These are phyloP conservation scores for Nasturtium officinale DNA, from an alignment of 345 rosid species.

Conservation along the genomic window DNA sequence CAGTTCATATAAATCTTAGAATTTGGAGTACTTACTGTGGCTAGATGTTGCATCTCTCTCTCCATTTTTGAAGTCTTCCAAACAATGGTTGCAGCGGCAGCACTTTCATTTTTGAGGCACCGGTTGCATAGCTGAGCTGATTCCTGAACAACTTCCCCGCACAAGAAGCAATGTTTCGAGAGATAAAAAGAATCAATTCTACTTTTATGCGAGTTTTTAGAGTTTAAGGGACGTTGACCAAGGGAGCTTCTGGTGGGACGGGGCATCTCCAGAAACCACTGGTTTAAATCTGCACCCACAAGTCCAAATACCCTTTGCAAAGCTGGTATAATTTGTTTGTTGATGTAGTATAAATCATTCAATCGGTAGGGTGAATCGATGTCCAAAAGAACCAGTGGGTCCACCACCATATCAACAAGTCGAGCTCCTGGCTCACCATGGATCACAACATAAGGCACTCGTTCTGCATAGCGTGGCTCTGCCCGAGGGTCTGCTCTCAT, in stretches of 20 bases:
- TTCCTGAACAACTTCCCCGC: constrained; percentile 82
- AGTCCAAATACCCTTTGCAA: constrained; percentile 88
- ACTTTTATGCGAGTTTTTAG: constrained; percentile 55
- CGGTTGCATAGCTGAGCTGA: constrained; percentile 65
- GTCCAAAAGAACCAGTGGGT: constrained; percentile 81
- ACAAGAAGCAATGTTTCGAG: constrained; percentile 82
- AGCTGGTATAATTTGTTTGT: constrained; percentile 93
- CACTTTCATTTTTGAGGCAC: constrained; percentile 59
- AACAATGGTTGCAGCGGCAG: constrained; percentile 57
- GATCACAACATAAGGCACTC: constrained; percentile 89
- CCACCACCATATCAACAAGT: constrained; percentile 91
- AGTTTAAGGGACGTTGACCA: constrained; percentile 54
- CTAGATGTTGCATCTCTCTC: constrained; percentile 87
- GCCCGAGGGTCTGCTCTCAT: constrained; percentile 89
- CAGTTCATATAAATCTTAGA: background rate
- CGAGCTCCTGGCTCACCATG: constrained; percentile 96
- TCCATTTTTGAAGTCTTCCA: constrained; percentile 88
- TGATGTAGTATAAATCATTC: constrained; percentile 86
- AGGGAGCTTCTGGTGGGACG: constrained; percentile 68
- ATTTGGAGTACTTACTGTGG: constrained; percentile 59
- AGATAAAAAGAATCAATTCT: constrained; percentile 88
- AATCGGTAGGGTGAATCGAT: constrained; percentile 74
- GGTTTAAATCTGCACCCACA: constrained; percentile 75
- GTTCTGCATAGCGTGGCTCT: constrained; percentile 86
- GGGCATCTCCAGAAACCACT: constrained; percentile 90